phyloP scores from a whole-genome alignment of 2,329 filamentous ascomycete species.

The Calycina marina region DNA sequence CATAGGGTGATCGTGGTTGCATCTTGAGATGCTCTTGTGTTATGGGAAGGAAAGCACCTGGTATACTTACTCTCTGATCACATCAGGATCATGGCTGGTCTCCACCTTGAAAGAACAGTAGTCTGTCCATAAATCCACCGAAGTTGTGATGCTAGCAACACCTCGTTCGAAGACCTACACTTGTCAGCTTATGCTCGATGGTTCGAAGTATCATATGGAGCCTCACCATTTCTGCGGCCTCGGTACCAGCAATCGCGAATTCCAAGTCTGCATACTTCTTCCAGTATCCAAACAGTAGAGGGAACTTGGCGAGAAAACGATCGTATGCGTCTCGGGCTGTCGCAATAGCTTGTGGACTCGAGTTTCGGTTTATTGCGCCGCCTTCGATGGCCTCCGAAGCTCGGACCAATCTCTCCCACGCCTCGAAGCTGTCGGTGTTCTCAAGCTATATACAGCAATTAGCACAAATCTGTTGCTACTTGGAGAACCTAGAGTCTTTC shows the following conservation, averaged over 20 bases:
- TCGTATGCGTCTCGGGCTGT: slow-evolving; percentile 82
- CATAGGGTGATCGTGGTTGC: slow-evolving; percentile 17
- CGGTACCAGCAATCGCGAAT: slow-evolving; percentile 90
- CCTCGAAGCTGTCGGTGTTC: slow-evolving; percentile 83
- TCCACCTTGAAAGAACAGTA: slow-evolving; percentile 98
- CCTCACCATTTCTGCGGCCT: slow-evolving; percentile 88
- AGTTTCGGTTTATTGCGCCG: slow-evolving; percentile 83
- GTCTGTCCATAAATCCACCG: slow-evolving; percentile 92
- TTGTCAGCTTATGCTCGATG: slow-evolving; percentile 20
- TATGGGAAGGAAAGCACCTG: slow-evolving; percentile 53
- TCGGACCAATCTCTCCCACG: slow-evolving; percentile 84
- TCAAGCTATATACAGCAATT: slow-evolving; percentile 15
- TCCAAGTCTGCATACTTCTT: slow-evolving; percentile 98
- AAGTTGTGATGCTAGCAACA: slow-evolving; percentile 81
- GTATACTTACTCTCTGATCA: slow-evolving; percentile 99
- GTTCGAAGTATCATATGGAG: no score
- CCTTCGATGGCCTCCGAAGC: slow-evolving; percentile 76
- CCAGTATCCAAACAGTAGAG: slow-evolving; percentile 95
- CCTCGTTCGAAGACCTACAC: slow-evolving; percentile 82
- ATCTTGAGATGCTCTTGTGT: slow-evolving; percentile 31
- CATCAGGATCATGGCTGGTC: slow-evolving; percentile 83
- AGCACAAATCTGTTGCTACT: slow-evolving; percentile 6
- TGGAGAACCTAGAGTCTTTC: not conserved
- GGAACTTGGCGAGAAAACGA: slow-evolving; percentile 85
- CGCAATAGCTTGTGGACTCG: slow-evolving; percentile 82